Percentiles rank a stretch among this genome's conserved stretches.
Conservation (phyloP, 139 green algal species). For the Nannochloris sp. region DNA sequence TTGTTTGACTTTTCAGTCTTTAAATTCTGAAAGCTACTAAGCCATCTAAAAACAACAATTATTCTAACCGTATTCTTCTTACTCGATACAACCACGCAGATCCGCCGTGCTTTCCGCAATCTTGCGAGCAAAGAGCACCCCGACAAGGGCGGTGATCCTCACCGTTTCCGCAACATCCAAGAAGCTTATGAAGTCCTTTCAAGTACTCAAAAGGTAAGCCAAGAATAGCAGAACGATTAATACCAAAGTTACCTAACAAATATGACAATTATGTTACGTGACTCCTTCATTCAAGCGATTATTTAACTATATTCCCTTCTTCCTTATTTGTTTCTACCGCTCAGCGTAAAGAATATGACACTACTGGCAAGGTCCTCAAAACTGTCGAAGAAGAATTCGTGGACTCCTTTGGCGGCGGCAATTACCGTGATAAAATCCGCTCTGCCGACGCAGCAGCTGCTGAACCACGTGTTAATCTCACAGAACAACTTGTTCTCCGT, state of each 20-base stretch:
- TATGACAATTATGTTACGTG: too few relatives aligned
- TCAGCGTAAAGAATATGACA: constrained; percentile 56
- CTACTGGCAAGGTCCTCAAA: constrained; percentile 55
- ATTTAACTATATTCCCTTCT: background rate
- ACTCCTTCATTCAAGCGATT: too few relatives aligned
- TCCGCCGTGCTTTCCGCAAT: constrained; percentile 51
- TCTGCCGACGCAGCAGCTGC: background rate
- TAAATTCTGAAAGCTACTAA: background rate
- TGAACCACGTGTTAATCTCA: constrained; percentile 29
- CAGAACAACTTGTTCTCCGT: constrained; percentile 60
- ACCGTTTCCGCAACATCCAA: constrained; percentile 42
- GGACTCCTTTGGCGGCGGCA: constrained; percentile 66
- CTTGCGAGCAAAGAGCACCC: constrained; percentile 39
- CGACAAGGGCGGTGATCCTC: constrained; percentile 58
- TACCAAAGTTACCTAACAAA: background rate
- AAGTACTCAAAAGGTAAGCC: constrained; percentile 42
- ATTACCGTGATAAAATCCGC: constrained; percentile 25
- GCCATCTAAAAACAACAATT: background rate
- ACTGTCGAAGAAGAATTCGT: constrained; percentile 74
- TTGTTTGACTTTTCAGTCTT: background rate
- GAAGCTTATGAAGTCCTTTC: constrained; percentile 62
- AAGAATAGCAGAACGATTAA: background rate
- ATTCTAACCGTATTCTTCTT: background rate
- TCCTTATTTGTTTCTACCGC: background rate
- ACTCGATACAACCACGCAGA: too few relatives aligned